Evolutionary conservation across 1,139 yeast species (phyloP).

Genomic region (Yamadazyma jaroonii): DNA sequence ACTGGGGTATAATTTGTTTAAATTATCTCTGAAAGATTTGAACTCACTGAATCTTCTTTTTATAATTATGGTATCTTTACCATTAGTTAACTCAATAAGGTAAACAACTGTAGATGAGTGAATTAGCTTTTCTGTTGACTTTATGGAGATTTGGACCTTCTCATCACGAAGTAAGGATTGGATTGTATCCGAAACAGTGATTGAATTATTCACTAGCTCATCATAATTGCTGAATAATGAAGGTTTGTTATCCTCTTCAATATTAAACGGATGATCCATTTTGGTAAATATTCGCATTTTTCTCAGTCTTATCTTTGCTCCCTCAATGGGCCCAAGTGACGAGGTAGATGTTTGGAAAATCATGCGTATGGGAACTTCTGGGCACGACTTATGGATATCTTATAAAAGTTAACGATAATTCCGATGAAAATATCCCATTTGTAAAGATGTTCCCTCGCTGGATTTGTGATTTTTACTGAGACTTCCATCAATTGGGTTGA

Average conservation of each 20-base stretch:
- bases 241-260: conserved; percentile 50
- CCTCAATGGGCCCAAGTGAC: no score
- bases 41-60: conserved; percentile 56
- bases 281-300: conserved; percentile 7
- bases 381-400: no score
- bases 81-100: conserved; percentile 24
- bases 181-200: conserved; percentile 40
- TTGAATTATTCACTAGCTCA: conserved; percentile 31
- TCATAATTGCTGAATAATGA: conserved; percentile 29
- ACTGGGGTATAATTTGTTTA: conserved; percentile 48
- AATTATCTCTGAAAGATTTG: conserved; percentile 45
- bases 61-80: conserved; percentile 22
- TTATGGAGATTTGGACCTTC: conserved; percentile 27
- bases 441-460: no score
- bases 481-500: no score
- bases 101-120: conserved; percentile 43
- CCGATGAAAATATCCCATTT: no score
- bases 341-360: no score
- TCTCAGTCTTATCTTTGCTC: conserved; percentile 15
- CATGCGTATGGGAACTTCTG: no score
- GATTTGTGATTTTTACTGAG: no score
- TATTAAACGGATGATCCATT: conserved; percentile 25
- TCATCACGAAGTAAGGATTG: conserved; percentile 27
- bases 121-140: conserved; percentile 36
- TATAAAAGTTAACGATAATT: no score